Evolutionary conservation across 2,329 filamentous ascomycete genomes (phyloP), one percentile per base, ranked within the genome.

Genomic region (Clathrospora elynae): DNA sequence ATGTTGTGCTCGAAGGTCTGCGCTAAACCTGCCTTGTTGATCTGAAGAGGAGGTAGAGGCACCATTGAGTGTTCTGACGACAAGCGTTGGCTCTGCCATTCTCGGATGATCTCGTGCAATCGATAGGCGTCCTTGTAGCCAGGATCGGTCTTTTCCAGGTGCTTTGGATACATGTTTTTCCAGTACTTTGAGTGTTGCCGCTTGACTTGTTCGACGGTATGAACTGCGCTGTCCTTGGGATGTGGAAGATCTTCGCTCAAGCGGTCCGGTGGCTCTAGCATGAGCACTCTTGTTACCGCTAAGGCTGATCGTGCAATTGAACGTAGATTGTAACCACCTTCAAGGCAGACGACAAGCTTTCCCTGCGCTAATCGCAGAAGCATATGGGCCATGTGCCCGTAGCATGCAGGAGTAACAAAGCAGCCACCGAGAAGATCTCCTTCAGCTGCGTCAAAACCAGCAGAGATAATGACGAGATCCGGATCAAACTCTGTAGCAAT

Each of bases 361-460:
- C 93, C 93, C 30, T 85, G 80, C 1, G 93, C 92, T 13, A 99
- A 78, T 2, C 89, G 90, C 91, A 96, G 97, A 33, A 99, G 81
- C 92, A 97, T 96, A 66, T 96, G 90, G 11, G 93, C 97, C 93
- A 99, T 97, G 65, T 99, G 92, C 10, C 91, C 89, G 66, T 97
- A 99, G 65, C 93, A 95, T 4, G 84, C 74, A 0, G 93, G 93
- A 1, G 90, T 87, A 4, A 99, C 93, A 62, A 90, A 92, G 67
- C 93, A 99, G 20, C 88, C 90, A 35, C 93, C 93, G 2, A 99
- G 80, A 63, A 93, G 86, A 68, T 99, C 93, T 9, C 93, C 93
- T 53, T 88, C 88, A 0, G 93, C 93, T 11, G 93, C 93, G 68
- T 99, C 93, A 59, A 99, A 99, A 1, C 93, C 93, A 28, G 93